Base-by-base conservation (phyloP, 116 monocot genomes). In the Trichopus zeylanicus region DNA sequence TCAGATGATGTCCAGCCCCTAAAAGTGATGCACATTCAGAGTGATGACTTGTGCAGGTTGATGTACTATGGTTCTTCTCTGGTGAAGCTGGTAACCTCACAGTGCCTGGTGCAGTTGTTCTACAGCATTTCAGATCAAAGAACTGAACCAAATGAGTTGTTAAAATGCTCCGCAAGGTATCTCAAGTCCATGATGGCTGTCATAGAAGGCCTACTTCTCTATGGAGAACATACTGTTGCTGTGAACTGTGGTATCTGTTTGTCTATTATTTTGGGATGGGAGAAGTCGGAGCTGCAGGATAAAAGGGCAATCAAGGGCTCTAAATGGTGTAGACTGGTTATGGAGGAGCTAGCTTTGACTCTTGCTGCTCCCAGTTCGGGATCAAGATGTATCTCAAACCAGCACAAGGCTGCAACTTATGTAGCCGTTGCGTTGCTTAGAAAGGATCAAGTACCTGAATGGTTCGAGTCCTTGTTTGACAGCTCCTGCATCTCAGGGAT, bases 1-100 rank as follows among this genome's bases (percentile, higher is more conserved):
- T 46, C 76, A n/a, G 46, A 69, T 29, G 70, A 67, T 34, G 53
- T 39, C 31, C 62, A 55, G 9, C 61, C 64, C 25, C 53, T 46
- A 32, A 62, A 68, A 26, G 65, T 82, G 26, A 56, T 90, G 8
- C 73, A 68, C 60, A 77, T 97, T 53, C 42, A 59, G 25, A 83
- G 84, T 56, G 74, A 84, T 73, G 84, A 97, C 47, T 49, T 97
- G 64, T 97, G 95, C 73, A 65, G 84, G 42, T 57, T 97, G 10
- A 46, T 89, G 47, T 78, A 90, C 68, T 87, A 70, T 63, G 95
- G 95, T 46, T 67, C 84, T 29, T 32, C 75, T 70, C 23, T 49
- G 21, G 48, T 86, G 46, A 97, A 90, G 59, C 66, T 78, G 6
- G 63, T 80, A 66, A 75, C 90, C 38, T 97, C 95, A 22, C 67